A percentile compares a stretch with the other conserved stretches of the same genome.
phyloP scores from a whole-genome alignment of 106 monocot species.

The Chionographis japonica region DNA sequence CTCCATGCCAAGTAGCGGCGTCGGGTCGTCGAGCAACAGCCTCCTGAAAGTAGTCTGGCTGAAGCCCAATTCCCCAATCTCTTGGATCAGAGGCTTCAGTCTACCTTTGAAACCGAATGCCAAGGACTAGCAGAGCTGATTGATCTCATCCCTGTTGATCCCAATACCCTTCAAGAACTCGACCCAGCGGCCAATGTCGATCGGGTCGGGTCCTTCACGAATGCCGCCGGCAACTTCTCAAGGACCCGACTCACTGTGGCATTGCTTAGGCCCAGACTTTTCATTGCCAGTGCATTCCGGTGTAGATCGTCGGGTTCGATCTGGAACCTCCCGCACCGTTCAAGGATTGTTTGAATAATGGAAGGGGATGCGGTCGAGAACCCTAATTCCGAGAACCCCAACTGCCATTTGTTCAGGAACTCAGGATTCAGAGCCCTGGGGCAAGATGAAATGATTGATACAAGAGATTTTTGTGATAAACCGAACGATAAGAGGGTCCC shows the following conservation, averaged over 20 bases:
- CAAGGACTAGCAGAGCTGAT: constrained; percentile 33
- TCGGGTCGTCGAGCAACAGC: constrained; percentile 29
- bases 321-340: constrained; percentile 24
- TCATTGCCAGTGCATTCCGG: constrained; percentile 15
- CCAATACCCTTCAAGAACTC: constrained; percentile 33
- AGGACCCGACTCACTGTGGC: constrained; percentile 31
- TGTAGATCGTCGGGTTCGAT: constrained; percentile 26
- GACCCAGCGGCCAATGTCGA: constrained; percentile 17
- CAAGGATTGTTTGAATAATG: constrained; percentile 22
- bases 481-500: constrained; percentile 15
- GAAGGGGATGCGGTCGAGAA: constrained; percentile 3
- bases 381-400: constrained; percentile 20
- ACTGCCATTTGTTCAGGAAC: constrained; percentile 25
- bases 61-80: constrained; percentile 43
- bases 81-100: constrained; percentile 54
- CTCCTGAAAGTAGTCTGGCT: constrained; percentile 27
- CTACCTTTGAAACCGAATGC: constrained; percentile 17
- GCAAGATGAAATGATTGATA: constrained; percentile 11
- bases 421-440: constrained; percentile 20
- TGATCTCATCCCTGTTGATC: constrained; percentile 28
- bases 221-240: constrained; percentile 20
- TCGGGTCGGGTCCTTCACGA: constrained; percentile 22
- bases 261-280: constrained; percentile 30
- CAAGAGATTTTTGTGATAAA: constrained; percentile 19
- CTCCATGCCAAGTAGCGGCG: constrained; percentile 49